Base-by-base conservation (phyloP, 208 protist species). In the Crithidia brevicula region DNA sequence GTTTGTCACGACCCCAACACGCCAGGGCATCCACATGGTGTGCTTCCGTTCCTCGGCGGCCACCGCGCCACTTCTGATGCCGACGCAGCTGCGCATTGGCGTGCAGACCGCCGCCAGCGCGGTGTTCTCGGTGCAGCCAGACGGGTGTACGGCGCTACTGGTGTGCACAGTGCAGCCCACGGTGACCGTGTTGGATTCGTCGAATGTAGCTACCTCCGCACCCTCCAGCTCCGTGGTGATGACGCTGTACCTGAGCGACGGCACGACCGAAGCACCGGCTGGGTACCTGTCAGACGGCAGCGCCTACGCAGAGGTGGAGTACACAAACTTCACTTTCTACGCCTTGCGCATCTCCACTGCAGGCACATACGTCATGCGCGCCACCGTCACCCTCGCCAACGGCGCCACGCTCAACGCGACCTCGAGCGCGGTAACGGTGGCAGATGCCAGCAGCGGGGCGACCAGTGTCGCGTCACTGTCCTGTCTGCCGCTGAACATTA, bases 121-220 rank as follows among this genome's bases (percentile, higher is more conserved):
- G 15, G 57, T 65, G 31, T 96, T 96, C 38, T 64, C 54, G 20
- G 66, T 77, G 10, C 76, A 85, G 59, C 88, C 88, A 15, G 45
- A 38, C 13, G 73, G 64, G 7, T 96, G 91, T 54, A 47, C 43
- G 22, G 80, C 64, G 28, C 45, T 72, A 36, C 43, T 67, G 15
- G 60, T 57, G n/a, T 96, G 91, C 69, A 65, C 51, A 22, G 51
- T 75, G 34, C 88, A 94, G 64, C 91, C 91, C 8, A 72, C 80
- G 18, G 64, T 96, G 38, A 60, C 62, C 40, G 72, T 94, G 11
- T 57, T 83, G 36, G 59, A 92, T 71, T 53, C 62, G 11, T 67
- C 54, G 10, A 79, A 65, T 20, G 22, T 56, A 45, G 53, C 72
- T 22, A 81, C 85, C 10, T 67, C 81, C 2, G 78, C 82, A 33